Base-by-base conservation (phyloP, 306 rosid genomes). In the Vachellia pachyceras region DNA sequence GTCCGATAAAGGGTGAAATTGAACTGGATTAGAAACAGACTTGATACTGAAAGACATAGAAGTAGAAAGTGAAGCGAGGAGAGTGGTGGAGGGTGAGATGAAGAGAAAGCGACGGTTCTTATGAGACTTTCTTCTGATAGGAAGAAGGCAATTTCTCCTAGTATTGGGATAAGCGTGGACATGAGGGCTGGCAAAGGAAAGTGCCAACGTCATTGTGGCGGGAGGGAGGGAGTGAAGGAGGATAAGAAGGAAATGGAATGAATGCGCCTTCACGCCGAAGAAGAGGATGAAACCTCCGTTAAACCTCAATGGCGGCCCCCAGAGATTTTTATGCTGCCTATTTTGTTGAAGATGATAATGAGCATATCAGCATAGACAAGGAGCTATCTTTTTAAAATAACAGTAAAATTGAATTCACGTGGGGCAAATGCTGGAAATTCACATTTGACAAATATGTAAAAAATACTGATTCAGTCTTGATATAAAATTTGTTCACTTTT, bases 91-190 rank as follows among this genome's bases (percentile, higher is more conserved):
- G 77, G 85, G 35, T n/a, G 94, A 81, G 73, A 75, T 58, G 69
- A 88, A 83, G 81, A 89, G 85, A 42, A 87, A 79, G 71, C 80
- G 85, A 52, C 73, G 77, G 64, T 71, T 86, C 89, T 90, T 94
- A 82, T 91, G 91, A 29, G 33, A 29, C 33, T 29, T 29, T 29
- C 33, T 29, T 29, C 33, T 29, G 33, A 29, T 29, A 29, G 33
- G 33, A 29, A 29, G 33, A 29, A 29, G 33, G 33, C 33, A 29
- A 29, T 29, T 29, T 29, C 33, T 1, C 33, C 33, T 29, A 29
- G 33, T 29, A 2, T 91, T n/a, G 91, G 94, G 68, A 93, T 93
- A 60, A 93, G 82, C 0, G 97, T 97, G 94, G 85, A 89, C 42
- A 12, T 82, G 92, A 42, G 87, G 89, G 37, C 80, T 66, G 6